Conservation (phyloP, 148 eudicot genomes). For the Spergularia bocconei region DNA sequence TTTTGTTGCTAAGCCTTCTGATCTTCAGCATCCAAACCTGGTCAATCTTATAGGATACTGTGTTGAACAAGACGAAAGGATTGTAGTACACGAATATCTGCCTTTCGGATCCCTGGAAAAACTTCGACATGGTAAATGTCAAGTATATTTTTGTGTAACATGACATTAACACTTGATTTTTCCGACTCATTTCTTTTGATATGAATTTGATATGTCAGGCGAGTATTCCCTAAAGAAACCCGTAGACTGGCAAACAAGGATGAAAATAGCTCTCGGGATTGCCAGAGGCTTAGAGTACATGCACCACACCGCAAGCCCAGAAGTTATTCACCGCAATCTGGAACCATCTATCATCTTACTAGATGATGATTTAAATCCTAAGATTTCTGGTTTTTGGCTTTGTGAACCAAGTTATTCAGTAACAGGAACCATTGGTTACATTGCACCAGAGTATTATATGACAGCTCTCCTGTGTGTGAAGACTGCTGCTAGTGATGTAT, state of each 20-base stretch:
- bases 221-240: not conserved
- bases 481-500: constrained; percentile 35
- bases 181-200: no score
- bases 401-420: constrained; percentile 26
- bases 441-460: constrained; percentile 57
- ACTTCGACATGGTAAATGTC: constrained; percentile 38
- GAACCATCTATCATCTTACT: no score
- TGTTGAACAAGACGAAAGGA: constrained; percentile 65
- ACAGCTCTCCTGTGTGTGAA: constrained; percentile 41
- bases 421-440: constrained; percentile 41
- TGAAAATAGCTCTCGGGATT: constrained; percentile 34
- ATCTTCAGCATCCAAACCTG: constrained; percentile 41
- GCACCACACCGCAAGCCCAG: no score
- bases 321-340: no score
- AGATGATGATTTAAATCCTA: no score
- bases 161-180: no score
- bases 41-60: constrained; percentile 52
- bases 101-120: constrained; percentile 57
- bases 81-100: constrained; percentile 65
- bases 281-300: no score
- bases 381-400: no score
- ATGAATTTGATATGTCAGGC: no score
- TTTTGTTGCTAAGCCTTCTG: constrained; percentile 44
- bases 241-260: constrained; percentile 27
- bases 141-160: no score